Conservation (phyloP, 129 eudicot genomes). For the Flaveria linearis region DNA sequence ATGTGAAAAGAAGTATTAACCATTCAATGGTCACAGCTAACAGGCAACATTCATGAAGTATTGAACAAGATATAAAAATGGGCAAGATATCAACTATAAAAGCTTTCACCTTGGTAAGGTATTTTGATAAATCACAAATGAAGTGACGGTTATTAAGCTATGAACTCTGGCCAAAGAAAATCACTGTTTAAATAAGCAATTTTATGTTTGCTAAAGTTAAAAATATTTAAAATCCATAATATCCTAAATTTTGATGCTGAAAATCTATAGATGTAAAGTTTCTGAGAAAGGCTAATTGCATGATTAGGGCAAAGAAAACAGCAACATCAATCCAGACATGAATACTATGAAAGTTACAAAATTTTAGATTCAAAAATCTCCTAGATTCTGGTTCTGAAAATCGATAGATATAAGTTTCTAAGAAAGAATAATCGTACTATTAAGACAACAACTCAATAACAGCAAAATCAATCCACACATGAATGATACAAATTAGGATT, state of each 20-base stretch:
- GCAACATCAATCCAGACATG: too few species aligned
- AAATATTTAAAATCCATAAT: neutral
- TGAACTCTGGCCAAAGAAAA: neutral
- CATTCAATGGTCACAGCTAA: neutral
- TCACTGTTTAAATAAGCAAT: neutral
- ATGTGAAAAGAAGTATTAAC: conserved; percentile 11
- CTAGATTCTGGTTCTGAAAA: conserved; percentile 1
- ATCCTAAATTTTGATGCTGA: neutral
- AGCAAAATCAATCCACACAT: neutral
- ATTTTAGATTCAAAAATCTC: neutral
- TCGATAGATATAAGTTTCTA: neutral
- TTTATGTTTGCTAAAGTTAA: neutral
- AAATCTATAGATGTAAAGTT: neutral
- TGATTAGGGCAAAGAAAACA: neutral
- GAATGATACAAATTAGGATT: too few species aligned
- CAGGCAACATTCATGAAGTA: neutral
- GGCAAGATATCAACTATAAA: neutral
- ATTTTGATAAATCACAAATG: neutral
- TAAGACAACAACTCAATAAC: neutral
- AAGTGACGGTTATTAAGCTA: neutral
- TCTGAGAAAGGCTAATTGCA: neutral
- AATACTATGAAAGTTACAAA: too few species aligned
- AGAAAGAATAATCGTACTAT: neutral
- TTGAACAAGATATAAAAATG: neutral
- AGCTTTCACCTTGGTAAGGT: neutral